Conservation (phyloP, 306 rosid species). For the Lupinus albus region DNA sequence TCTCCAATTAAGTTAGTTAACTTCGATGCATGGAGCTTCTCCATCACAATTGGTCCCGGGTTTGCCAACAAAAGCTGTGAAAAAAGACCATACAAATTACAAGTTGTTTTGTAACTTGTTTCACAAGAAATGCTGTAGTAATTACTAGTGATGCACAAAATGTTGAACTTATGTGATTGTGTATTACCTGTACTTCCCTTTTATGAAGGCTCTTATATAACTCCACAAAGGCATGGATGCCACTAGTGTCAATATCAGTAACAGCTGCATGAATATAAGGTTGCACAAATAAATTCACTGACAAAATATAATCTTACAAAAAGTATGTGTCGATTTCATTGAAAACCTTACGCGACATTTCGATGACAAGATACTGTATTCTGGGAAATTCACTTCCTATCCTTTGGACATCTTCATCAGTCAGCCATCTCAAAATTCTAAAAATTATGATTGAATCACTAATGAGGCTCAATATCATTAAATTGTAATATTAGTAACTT, state of each 20-base stretch:
- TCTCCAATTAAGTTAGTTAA: slow-evolving; percentile 59
- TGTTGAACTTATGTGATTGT: not conserved
- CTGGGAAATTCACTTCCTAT: slow-evolving; percentile 35
- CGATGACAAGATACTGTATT: slow-evolving; percentile 55
- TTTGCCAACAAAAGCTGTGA: slow-evolving; percentile 72
- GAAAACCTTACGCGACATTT: slow-evolving; percentile 78
- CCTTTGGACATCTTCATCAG: slow-evolving; percentile 55
- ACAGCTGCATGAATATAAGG: slow-evolving; percentile 60
- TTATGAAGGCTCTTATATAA: slow-evolving; percentile 56
- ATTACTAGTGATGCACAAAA: slow-evolving; percentile 19
- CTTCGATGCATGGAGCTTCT: slow-evolving; percentile 66
- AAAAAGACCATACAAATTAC: not conserved
- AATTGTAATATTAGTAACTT: not conserved
- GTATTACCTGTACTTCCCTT: slow-evolving; percentile 57
- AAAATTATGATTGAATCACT: not conserved
- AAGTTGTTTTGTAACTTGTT: not conserved
- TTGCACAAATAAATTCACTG: slow-evolving; percentile 11
- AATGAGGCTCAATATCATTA: slow-evolving; percentile 3
- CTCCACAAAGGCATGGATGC: slow-evolving; percentile 68
- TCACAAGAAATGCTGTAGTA: slow-evolving; percentile 11
- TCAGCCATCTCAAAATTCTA: slow-evolving; percentile 80
- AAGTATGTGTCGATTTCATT: slow-evolving; percentile 2
- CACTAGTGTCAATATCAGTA: slow-evolving; percentile 79
- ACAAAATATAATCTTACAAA: not conserved
- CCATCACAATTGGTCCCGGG: slow-evolving; percentile 72